Percentiles rank a stretch among this genome's conserved stretches.
These are phyloP conservation scores for Didymella glomerata DNA, from an alignment of 2,329 filamentous ascomycete species.

Conservation along the genomic window DNA sequence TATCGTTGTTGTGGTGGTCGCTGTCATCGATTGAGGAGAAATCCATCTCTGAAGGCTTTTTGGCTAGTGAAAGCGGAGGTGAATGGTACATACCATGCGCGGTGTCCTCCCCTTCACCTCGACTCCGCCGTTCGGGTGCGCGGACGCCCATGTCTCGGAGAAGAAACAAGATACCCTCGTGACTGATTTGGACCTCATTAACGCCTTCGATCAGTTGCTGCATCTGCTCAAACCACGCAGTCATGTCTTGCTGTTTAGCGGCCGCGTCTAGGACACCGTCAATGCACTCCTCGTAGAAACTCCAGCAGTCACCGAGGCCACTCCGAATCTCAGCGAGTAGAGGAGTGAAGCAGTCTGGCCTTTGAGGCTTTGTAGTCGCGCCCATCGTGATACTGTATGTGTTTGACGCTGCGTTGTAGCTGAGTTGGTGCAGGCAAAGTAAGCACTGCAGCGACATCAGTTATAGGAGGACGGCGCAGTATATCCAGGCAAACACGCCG, in stretches of 20 bases:
- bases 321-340: slow-evolving; percentile 22
- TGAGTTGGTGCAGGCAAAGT: not conserved
- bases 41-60: not conserved
- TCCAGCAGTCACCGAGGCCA: slow-evolving; percentile 24
- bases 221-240: slow-evolving; percentile 26
- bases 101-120: slow-evolving; percentile 82
- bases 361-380: not conserved
- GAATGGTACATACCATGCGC: slow-evolving; percentile 70
- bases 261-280: slow-evolving; percentile 13
- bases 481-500: not conserved
- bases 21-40: not conserved
- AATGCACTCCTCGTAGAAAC: slow-evolving; percentile 30
- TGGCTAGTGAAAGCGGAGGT: slow-evolving; percentile 78
- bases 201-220: slow-evolving; percentile 18
- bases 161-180: slow-evolving; percentile 27
- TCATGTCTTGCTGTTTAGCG: slow-evolving; percentile 7
- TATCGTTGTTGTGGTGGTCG: not conserved
- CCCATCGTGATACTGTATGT: not conserved
- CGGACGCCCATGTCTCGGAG: slow-evolving; percentile 18
- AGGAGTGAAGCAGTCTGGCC: slow-evolving; percentile 3
- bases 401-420: slow-evolving; percentile 4
- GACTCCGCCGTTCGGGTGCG: not conserved
- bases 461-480: not conserved
- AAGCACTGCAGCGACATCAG: not conserved
- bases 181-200: slow-evolving; percentile 11